phyloP scores from a whole-genome alignment of 2,329 filamentous ascomycete species.

The Stemphylium lycopersici region DNA sequence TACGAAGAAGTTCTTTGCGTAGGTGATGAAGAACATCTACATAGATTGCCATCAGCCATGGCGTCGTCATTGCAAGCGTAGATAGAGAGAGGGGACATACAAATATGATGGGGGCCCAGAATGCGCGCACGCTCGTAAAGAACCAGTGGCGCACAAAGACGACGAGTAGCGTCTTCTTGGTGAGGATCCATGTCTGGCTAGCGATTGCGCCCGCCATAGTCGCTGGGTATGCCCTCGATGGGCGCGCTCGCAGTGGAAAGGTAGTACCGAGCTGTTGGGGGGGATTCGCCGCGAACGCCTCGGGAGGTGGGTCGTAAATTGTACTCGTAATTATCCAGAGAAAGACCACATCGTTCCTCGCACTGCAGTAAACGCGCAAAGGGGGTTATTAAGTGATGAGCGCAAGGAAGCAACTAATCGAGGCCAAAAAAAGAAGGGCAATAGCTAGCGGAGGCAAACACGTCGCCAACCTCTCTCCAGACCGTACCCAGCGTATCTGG shows the following conservation, averaged over 20 bases:
- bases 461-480: constrained; percentile 8
- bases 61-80: background rate
- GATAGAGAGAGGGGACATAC: constrained; percentile 26
- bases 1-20: constrained; percentile 82
- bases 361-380: background rate
- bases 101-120: constrained; percentile 63
- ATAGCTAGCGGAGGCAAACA: constrained; percentile 11
- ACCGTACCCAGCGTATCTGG: constrained; percentile 16
- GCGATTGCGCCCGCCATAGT: constrained; percentile 46
- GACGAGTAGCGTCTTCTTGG: constrained; percentile 63
- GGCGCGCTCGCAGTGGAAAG: constrained; percentile 12
- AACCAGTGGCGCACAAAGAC: constrained; percentile 61
- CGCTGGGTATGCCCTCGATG: constrained; percentile 17
- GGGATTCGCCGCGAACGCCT: background rate
- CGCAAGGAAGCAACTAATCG: background rate
- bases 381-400: constrained; percentile 3
- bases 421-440: background rate
- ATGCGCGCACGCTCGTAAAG: constrained; percentile 61
- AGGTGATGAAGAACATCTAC: constrained; percentile 60
- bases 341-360: constrained; percentile 10
- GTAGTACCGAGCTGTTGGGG: background rate
- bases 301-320: background rate
- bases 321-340: background rate
- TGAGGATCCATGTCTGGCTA: constrained; percentile 62
- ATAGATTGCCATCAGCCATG: constrained; percentile 14